Evolutionary conservation across 2,329 filamentous ascomycete genomes (phyloP).

Genomic region (Colletotrichum destructivum): DNA sequence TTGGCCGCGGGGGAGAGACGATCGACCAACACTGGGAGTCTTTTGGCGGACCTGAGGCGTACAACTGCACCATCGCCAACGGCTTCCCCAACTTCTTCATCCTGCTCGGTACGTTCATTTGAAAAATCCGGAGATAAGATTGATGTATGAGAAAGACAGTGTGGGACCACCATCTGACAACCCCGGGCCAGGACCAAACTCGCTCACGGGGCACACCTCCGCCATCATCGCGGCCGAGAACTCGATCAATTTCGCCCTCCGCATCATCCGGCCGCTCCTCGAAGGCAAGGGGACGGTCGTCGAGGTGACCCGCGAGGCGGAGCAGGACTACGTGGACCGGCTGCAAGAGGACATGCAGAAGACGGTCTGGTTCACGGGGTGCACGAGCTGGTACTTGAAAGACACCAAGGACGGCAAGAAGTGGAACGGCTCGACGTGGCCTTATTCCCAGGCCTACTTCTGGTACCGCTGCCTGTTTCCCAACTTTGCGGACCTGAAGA

Average conservation of each 20-base stretch:
- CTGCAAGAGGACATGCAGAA: conserved; percentile 52
- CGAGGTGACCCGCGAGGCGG: conserved; percentile 54
- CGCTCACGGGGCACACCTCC: conserved; percentile 72
- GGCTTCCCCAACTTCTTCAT: conserved; percentile 78
- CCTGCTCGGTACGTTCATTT: conserved; percentile 60
- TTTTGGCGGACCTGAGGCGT: conserved; percentile 74
- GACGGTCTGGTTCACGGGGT: conserved; percentile 52
- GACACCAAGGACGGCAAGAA: conserved; percentile 44
- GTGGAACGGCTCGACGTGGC: conserved; percentile 56
- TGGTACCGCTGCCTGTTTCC: conserved; percentile 57
- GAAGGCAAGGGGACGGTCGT: conserved; percentile 50
- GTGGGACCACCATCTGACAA: neutral
- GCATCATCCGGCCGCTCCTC: conserved; percentile 67
- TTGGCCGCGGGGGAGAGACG: conserved; percentile 64
- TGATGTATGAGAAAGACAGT: too few species aligned
- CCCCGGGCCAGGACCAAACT: conserved; percentile 66
- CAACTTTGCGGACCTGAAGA: conserved; percentile 51
- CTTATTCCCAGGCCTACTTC: conserved; percentile 52
- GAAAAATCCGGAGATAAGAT: neutral
- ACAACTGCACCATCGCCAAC: conserved; percentile 70
- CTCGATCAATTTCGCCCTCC: conserved; percentile 71
- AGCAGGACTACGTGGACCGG: conserved; percentile 50
- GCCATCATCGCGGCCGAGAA: conserved; percentile 75
- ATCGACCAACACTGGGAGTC: conserved; percentile 70
- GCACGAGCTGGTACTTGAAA: conserved; percentile 56